These are phyloP conservation scores for Pleurotus salmoneostramineus DNA, from an alignment of 768 basidiomycete species.

Conservation along the genomic window DNA sequence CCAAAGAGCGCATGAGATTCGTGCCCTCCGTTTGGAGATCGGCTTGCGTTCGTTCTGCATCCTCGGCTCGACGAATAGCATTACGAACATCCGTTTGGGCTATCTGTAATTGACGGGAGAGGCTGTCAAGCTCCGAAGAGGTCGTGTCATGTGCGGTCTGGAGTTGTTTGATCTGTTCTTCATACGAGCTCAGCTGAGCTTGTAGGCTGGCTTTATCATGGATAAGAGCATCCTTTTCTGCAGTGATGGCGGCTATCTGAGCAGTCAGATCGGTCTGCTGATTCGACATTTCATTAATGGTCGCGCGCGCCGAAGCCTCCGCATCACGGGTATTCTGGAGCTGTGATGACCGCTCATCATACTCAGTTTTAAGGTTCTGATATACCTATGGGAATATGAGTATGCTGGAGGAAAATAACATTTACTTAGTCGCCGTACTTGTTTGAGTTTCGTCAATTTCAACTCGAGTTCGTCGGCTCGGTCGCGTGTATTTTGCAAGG, in stretches of 20 bases:
- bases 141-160: slow-evolving; percentile 58
- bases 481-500: slow-evolving; percentile 75
- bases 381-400: slow-evolving; percentile 39
- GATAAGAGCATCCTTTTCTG: slow-evolving; percentile 42
- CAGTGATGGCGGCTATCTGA: slow-evolving; percentile 38
- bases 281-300: slow-evolving; percentile 42
- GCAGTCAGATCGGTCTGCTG: slow-evolving; percentile 33
- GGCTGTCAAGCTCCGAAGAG: slow-evolving; percentile 46
- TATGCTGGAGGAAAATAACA: too few species aligned
- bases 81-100: slow-evolving; percentile 62
- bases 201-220: slow-evolving; percentile 50
- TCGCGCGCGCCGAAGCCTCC: slow-evolving; percentile 44
- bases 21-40: slow-evolving; percentile 76
- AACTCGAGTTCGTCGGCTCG: slow-evolving; percentile 83
- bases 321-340: slow-evolving; percentile 35
- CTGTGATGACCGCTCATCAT: slow-evolving; percentile 49
- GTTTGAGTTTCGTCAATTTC: slow-evolving; percentile 73
- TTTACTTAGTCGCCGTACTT: slow-evolving; percentile 38
- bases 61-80: slow-evolving; percentile 66
- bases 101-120: slow-evolving; percentile 54
- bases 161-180: slow-evolving; percentile 44
- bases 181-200: slow-evolving; percentile 39
- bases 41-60: slow-evolving; percentile 68
- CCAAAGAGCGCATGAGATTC: slow-evolving; percentile 73
- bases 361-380: slow-evolving; percentile 54